Evolutionary conservation across 371 early-diverging fungal species (phyloP).

Genomic region (Mortierella sp.): DNA sequence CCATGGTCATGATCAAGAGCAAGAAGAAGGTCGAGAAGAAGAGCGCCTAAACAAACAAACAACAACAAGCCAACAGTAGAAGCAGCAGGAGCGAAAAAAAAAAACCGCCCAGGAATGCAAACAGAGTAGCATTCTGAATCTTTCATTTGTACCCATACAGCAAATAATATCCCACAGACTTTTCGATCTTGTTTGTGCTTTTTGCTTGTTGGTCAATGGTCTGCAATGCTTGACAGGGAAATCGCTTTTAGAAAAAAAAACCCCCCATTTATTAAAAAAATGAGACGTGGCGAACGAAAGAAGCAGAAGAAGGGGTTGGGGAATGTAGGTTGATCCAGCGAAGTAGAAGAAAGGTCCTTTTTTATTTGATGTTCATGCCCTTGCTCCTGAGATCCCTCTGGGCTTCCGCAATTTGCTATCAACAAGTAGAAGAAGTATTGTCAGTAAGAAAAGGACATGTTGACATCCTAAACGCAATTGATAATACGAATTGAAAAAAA

Average conservation of each 20-base stretch:
- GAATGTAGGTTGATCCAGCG: slow-evolving; percentile 9
- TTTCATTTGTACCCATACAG: slow-evolving; percentile 17
- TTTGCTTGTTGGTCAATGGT: neutral
- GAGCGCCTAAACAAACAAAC: slow-evolving; percentile 35
- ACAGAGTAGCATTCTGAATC: neutral
- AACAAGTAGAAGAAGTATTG: neutral
- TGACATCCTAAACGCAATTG: too few species aligned
- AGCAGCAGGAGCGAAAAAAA: neutral
- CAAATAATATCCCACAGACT: neutral
- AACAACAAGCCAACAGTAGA: neutral
- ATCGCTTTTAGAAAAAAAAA: neutral
- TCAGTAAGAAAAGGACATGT: neutral
- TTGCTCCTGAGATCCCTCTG: slow-evolving; percentile 73
- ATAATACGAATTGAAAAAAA: too few species aligned
- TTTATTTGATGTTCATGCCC: slow-evolving; percentile 61
- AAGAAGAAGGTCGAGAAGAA: slow-evolving; percentile 73
- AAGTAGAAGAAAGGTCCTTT: neutral
- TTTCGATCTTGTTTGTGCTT: neutral
- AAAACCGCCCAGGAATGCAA: neutral
- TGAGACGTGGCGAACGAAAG: neutral
- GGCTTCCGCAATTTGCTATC: slow-evolving; percentile 76
- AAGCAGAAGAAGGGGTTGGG: neutral
- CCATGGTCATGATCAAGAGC: slow-evolving; percentile 88
- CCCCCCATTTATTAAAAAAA: neutral
- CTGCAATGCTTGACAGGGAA: neutral